These are phyloP conservation scores for Dispira simplex DNA, from an alignment of 192 early-diverging fungal genomes.

Conservation along the genomic window DNA sequence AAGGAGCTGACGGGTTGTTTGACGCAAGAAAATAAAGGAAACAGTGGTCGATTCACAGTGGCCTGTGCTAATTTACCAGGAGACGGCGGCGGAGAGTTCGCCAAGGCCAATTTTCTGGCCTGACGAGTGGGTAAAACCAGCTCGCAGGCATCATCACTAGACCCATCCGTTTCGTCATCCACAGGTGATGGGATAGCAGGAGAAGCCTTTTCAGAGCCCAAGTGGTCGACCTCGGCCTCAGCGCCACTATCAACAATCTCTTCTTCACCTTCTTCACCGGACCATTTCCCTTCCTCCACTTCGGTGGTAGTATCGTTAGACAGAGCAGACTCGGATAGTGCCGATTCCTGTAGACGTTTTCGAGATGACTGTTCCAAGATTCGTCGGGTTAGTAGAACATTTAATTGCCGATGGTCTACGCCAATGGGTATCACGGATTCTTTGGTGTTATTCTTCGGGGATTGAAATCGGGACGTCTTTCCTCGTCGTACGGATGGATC, in stretches of 20 bases:
- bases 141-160: not conserved
- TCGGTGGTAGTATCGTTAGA: not conserved
- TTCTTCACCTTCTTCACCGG: not conserved
- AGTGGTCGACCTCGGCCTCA: not conserved
- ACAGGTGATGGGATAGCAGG: not conserved
- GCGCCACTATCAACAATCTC: not conserved
- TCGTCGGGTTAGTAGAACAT: not conserved
- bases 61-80: not conserved
- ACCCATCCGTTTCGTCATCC: not conserved
- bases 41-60: not conserved
- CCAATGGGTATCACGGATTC: not conserved
- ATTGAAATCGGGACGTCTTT: too few relatives aligned
- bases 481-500: too few relatives aligned
- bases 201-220: not conserved
- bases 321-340: too few relatives aligned
- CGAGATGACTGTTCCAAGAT: conserved; percentile 5
- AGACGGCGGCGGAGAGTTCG: not conserved
- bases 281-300: not conserved
- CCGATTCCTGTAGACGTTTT: not conserved
- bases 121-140: not conserved
- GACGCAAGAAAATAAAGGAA: not conserved
- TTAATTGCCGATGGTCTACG: conserved; percentile 2
- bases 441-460: too few relatives aligned
- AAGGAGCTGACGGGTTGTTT: not conserved
- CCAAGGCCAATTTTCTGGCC: not conserved